Evolutionary conservation across 2,329 filamentous ascomycete genomes (phyloP).

Genomic region (Tolypocladium sp.): DNA sequence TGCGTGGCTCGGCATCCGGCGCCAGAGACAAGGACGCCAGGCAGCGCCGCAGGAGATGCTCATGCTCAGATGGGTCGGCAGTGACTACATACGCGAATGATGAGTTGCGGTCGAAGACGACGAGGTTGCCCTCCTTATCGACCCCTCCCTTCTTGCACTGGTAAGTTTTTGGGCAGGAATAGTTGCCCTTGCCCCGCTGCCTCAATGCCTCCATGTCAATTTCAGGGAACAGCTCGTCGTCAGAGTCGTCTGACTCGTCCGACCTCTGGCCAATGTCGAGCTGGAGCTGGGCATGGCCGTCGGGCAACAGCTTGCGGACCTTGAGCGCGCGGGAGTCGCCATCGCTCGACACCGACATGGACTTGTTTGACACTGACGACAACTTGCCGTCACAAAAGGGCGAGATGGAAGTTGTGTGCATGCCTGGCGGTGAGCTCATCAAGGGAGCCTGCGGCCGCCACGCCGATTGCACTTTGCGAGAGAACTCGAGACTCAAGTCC

Average conservation of each 20-base stretch:
- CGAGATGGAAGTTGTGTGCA: slow-evolving; percentile 11
- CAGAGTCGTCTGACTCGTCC: slow-evolving; percentile 22
- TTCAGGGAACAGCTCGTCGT: slow-evolving; percentile 23
- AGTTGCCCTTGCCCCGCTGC: slow-evolving; percentile 28
- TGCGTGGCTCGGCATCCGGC: background rate
- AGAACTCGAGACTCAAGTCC: slow-evolving; percentile 22
- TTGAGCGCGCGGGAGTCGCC: slow-evolving; percentile 11
- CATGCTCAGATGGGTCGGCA: background rate
- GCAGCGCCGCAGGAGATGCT: background rate
- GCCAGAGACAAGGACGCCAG: background rate
- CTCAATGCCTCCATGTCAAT: slow-evolving; percentile 30
- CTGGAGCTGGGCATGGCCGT: slow-evolving; percentile 4
- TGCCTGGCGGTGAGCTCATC: slow-evolving; percentile 7
- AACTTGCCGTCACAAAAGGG: slow-evolving; percentile 12
- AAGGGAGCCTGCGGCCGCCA: slow-evolving; percentile 15
- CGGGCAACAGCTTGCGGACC: slow-evolving; percentile 13
- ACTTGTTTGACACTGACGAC: slow-evolving; percentile 6
- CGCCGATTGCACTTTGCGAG: slow-evolving; percentile 21
- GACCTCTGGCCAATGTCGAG: slow-evolving; percentile 7
- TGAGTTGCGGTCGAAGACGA: slow-evolving; percentile 31
- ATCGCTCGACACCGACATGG: slow-evolving; percentile 8
- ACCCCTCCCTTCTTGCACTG: slow-evolving; percentile 31
- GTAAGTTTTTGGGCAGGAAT: slow-evolving; percentile 24
- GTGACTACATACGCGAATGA: slow-evolving; percentile 24
- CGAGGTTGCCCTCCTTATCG: slow-evolving; percentile 25